Conservation (phyloP, 371 early-diverging fungal genomes). For the Funneliformis caledonium region DNA sequence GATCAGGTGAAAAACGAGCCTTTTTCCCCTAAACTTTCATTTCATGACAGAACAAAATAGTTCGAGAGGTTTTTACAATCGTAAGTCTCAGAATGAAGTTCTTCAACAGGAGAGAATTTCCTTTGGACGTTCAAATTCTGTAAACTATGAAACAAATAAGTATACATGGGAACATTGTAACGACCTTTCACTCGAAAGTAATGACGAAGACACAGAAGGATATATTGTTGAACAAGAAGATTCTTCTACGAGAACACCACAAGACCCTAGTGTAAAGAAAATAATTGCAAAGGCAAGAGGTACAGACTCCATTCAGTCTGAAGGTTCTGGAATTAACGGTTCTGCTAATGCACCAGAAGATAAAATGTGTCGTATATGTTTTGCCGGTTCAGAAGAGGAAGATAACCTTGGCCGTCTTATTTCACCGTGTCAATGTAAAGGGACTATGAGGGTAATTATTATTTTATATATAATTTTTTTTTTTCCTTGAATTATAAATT, state of each 20-base stretch:
- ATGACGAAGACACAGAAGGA: neutral
- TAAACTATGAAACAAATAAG: neutral
- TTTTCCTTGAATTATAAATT: neutral
- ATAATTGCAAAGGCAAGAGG: too few relatives aligned
- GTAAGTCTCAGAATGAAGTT: neutral
- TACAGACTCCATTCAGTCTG: too few relatives aligned
- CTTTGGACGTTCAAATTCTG: neutral
- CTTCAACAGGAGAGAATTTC: neutral
- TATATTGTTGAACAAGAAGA: neutral
- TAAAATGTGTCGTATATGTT: slow-evolving; percentile 53
- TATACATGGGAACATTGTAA: neutral
- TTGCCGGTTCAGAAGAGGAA: slow-evolving; percentile 49
- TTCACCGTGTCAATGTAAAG: slow-evolving; percentile 55
- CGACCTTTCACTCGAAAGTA: too few relatives aligned
- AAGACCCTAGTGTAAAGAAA: neutral
- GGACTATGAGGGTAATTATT: slow-evolving; percentile 45
- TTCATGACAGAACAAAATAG: neutral
- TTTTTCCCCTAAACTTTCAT: too few relatives aligned
- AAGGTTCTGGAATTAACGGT: neutral
- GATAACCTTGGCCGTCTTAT: slow-evolving; percentile 48
- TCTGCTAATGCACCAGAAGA: slow-evolving; percentile 42
- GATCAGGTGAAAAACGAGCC: too few relatives aligned
- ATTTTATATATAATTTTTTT: neutral
- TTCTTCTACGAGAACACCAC: neutral
- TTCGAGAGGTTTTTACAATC: neutral